Evolutionary conservation across 23 red algal genomes (phyloP), one percentile per base, ranked within the genome.

Genomic region (Agarophyton chilense): DNA sequence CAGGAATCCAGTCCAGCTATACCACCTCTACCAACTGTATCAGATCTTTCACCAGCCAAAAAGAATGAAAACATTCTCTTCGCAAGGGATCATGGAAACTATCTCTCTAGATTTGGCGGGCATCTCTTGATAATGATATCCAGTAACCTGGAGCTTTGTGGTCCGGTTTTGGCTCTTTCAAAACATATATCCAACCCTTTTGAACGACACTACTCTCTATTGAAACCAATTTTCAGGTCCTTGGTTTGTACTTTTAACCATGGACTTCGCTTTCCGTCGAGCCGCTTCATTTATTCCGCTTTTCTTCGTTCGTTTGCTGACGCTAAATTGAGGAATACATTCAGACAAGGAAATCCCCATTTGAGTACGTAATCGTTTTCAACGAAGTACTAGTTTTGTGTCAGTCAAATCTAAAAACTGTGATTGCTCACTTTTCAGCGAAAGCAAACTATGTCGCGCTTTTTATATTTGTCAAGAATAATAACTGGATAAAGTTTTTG

Each of bases 381-480:
- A 81, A 58, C 54, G 54, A 55, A 8, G 45, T 49, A 55, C 77
- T 49, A 35, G 40, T 81, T 32, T 31, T 56, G 46, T 81, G 77
- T 44, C 1, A 81, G 16, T 58, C 51, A 14, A 81, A 81, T 10
- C 52, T 0, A 0, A 44, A 39, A 18, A 58, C 50, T 12, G 50
- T 40, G 9, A 1, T 81, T 11, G 0, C 49, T 19, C 45, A 13
- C 19, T 81, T 50, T 28, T 81, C 46, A 25, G 28, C 73, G n/a
- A 49, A 81, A 58, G 42, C 77, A 34, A 52, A 81, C 0, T 56
- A 81, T 50, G 77, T 43, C 26, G 77, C 77, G 9, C 54, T 81
- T 35, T 39, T 28, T n/a, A 43, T 31, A 58, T 58, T 10, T n/a
- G 47, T 1, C 3, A 81, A 61, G 18, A 49, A 81, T 26, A 39